phyloP scores from a whole-genome alignment of 192 early-diverging fungal genomes.

The Coemansia sp. region DNA sequence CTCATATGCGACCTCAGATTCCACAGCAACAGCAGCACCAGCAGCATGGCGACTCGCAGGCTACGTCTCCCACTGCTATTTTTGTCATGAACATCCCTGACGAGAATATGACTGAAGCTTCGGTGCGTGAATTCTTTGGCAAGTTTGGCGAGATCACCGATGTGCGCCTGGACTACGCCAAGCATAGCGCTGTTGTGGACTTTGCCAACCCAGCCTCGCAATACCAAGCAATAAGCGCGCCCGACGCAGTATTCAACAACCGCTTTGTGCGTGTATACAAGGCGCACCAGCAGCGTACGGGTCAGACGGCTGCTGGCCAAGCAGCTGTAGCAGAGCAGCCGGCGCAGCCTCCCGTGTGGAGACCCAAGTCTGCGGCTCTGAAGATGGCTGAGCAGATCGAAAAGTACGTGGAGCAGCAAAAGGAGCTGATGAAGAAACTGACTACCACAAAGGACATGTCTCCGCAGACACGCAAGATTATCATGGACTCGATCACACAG shows the following conservation, averaged over 20 bases:
- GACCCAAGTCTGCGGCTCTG: constrained; percentile 39
- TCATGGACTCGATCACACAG: constrained; percentile 50
- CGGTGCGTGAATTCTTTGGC: constrained; percentile 27
- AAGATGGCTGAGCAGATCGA: constrained; percentile 48
- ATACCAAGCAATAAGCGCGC: constrained; percentile 21
- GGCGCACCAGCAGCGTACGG: constrained; percentile 1
- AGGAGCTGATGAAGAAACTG: constrained; percentile 43
- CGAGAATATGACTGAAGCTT: constrained; percentile 13
- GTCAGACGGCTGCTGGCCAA: neutral
- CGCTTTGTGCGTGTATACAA: constrained; percentile 34
- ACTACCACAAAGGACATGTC: constrained; percentile 40
- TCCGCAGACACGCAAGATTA: constrained; percentile 42
- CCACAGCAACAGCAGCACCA: constrained; percentile 2
- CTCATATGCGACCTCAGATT: neutral
- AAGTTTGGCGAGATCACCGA: constrained; percentile 24
- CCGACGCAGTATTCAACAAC: constrained; percentile 46
- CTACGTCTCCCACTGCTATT: constrained; percentile 19
- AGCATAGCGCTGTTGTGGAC: constrained; percentile 23
- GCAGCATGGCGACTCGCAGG: neutral
- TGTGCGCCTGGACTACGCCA: constrained; percentile 15
- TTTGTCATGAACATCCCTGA: constrained; percentile 42
- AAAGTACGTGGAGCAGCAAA: constrained; percentile 46
- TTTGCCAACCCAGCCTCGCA: constrained; percentile 20
- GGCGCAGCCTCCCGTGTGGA: constrained; percentile 17
- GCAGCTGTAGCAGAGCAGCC: neutral